Evolutionary conservation across 2,329 filamentous ascomycete genomes (phyloP).

Genomic region (Daldinia eschscholtzii): DNA sequence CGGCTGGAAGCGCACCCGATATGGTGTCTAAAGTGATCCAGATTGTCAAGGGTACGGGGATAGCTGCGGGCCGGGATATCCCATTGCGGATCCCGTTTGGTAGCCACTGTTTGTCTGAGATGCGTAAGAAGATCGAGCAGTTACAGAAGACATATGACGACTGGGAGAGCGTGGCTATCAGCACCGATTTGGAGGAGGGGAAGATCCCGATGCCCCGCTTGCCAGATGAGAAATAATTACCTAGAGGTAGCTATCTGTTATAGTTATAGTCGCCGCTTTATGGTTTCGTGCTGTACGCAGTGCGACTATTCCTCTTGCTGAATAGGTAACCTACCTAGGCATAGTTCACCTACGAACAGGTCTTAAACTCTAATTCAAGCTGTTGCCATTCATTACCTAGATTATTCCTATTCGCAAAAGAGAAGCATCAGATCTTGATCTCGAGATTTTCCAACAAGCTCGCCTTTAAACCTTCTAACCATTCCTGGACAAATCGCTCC

Average conservation of each 20-base stretch:
- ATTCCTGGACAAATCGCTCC: slow-evolving; percentile 17
- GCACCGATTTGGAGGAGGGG: slow-evolving; percentile 24
- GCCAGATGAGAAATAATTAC: background rate
- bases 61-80: slow-evolving; percentile 7
- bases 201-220: slow-evolving; percentile 11
- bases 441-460: slow-evolving; percentile 25
- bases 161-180: slow-evolving; percentile 26
- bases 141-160: slow-evolving; percentile 28
- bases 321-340: too few relatives aligned
- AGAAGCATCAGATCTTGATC: background rate
- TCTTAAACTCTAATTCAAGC: background rate
- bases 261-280: too few relatives aligned
- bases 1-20: slow-evolving; percentile 18
- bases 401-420: background rate
- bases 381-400: background rate
- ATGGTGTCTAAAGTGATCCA: slow-evolving; percentile 28
- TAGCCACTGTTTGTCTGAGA: slow-evolving; percentile 19
- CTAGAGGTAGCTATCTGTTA: too few relatives aligned
- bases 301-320: too few relatives aligned
- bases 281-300: too few relatives aligned
- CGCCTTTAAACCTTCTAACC: slow-evolving; percentile 10
- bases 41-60: slow-evolving; percentile 25
- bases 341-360: too few relatives aligned
- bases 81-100: slow-evolving; percentile 30
- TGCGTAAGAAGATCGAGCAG: slow-evolving; percentile 14